Evolutionary conservation across 2,329 filamentous ascomycete species (phyloP).

Genomic region (Fusarium tjaetaba): DNA sequence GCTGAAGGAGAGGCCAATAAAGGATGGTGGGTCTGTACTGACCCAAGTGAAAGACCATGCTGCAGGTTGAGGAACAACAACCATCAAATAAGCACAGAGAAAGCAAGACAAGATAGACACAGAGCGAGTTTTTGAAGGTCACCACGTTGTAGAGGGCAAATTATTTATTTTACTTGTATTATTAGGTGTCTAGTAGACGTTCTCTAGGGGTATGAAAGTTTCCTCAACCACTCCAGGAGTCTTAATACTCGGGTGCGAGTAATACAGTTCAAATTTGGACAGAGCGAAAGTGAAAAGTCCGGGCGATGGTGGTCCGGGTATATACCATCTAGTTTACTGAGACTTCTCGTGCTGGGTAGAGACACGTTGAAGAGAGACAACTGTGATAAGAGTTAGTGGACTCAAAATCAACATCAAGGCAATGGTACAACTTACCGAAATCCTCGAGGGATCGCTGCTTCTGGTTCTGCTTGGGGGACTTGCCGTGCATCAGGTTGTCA

Average conservation of each 20-base stretch:
- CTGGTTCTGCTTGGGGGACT: conserved; percentile 81
- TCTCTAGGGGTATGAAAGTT: conserved; percentile 52
- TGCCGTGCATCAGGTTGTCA: conserved; percentile 93
- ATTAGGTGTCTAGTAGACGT: conserved; percentile 55
- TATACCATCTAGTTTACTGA: conserved; percentile 63
- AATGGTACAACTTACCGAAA: conserved; percentile 74
- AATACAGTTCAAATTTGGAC: conserved; percentile 55
- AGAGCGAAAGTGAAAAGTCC: conserved; percentile 53
- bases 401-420: background rate
- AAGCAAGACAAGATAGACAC: background rate
- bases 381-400: conserved; percentile 66
- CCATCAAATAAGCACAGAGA: background rate
- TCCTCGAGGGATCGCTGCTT: conserved; percentile 89
- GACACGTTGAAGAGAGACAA: conserved; percentile 89
- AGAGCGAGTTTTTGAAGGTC: background rate
- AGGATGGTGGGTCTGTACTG: background rate
- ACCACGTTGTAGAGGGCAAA: background rate
- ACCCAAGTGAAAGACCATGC: background rate
- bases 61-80: background rate
- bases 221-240: conserved; percentile 49
- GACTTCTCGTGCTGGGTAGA: conserved; percentile 93
- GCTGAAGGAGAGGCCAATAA: background rate
- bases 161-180: conserved; percentile 55
- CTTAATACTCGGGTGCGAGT: conserved; percentile 49
- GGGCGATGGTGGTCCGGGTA: conserved; percentile 51